Evolutionary conservation across 352 stramenopile genomes (phyloP), one percentile per base, ranked within the genome.

Genomic region (Globisporangium cylindrosporum): DNA sequence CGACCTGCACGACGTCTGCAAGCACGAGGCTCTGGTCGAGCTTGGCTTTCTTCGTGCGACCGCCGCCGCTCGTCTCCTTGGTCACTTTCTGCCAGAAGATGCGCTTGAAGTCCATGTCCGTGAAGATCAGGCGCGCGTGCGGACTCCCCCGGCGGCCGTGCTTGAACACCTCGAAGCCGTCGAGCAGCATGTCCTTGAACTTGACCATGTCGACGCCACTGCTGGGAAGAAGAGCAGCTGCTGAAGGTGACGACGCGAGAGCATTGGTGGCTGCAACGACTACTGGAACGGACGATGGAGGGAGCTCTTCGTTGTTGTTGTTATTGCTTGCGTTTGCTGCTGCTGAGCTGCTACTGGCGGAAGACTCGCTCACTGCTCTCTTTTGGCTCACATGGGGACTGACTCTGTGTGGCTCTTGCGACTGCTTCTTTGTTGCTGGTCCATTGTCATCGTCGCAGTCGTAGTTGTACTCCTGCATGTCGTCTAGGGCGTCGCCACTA

Each of bases 31-130:
- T 91, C 66, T 90, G 83, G 60, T 93, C 86, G 2, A 93, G 69
- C 56, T 85, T 84, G 14, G 83, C 79, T 36, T 86, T 78, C 67
- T 92, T 92, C 36, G 78, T 73, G 68, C 79, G 78, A 15, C 51
- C 51, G 64, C 51, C 51, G 66, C 69, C 51, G 66, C 18, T 24
- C 18, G 68, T 69, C n/a, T 90, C 79, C 58, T 87, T 80, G 59
- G 71, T 72, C 4, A 84, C 75, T 54, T 93, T 93, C 69, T 91
- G 83, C 86, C 86, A 93, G 67, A 93, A 93, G 27, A 92, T 77
- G 55, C 86, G 82, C 63, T 92, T 92, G 57, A 92, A 81, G 57
- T 86, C 80, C 66, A 93, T 71, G 60, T 93, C 86, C 3, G 80
- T 81, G 70, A 90, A 93, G 24, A 92, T 77, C 29, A 84, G 77